Evolutionary conservation across 495 filamentous ascomycete species (phyloP).

Genomic region (Penicillium soppii): DNA sequence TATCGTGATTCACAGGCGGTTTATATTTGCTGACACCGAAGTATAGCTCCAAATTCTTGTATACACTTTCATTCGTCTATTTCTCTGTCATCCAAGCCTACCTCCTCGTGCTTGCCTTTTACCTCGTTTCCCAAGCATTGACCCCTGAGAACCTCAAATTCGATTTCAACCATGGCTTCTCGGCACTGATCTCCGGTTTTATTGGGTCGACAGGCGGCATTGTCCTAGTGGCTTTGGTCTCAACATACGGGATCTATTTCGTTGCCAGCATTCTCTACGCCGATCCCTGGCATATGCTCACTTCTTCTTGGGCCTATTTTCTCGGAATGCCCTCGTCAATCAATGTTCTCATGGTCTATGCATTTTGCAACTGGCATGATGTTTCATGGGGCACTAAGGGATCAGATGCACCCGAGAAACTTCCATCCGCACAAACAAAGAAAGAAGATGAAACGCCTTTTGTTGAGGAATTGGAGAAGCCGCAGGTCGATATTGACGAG

Average conservation of each 20-base stretch:
- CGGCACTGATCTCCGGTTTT: slow-evolving; percentile 63
- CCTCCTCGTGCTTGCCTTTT: slow-evolving; percentile 79
- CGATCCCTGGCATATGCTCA: slow-evolving; percentile 99
- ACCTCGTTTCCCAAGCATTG: slow-evolving; percentile 80
- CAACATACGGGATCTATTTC: slow-evolving; percentile 95
- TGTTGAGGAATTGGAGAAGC: slow-evolving; percentile 89
- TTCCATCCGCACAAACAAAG: slow-evolving; percentile 80
- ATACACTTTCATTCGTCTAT: slow-evolving; percentile 80
- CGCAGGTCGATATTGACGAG: slow-evolving; percentile 93
- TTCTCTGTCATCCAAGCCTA: slow-evolving; percentile 87
- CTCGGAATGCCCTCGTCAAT: slow-evolving; percentile 62
- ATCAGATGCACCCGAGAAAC: slow-evolving; percentile 86
- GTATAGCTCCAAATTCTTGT: slow-evolving; percentile 59
- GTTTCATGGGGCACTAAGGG: slow-evolving; percentile 99
- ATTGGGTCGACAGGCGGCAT: slow-evolving; percentile 67
- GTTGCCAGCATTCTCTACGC: slow-evolving; percentile 93
- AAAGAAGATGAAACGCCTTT: slow-evolving; percentile 77
- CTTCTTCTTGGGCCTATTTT: slow-evolving; percentile 77
- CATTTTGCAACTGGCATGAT: slow-evolving; percentile 99
- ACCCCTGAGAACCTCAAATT: slow-evolving; percentile 49
- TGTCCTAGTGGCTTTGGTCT: slow-evolving; percentile 82
- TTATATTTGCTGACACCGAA: neutral
- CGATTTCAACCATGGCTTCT: slow-evolving; percentile 45
- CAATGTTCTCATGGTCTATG: slow-evolving; percentile 98
- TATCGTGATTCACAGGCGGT: neutral